Evolutionary conservation across 331 rosid genomes (phyloP), one percentile per base, ranked within the genome.

Genomic region (Rhamnella rubrinervis): DNA sequence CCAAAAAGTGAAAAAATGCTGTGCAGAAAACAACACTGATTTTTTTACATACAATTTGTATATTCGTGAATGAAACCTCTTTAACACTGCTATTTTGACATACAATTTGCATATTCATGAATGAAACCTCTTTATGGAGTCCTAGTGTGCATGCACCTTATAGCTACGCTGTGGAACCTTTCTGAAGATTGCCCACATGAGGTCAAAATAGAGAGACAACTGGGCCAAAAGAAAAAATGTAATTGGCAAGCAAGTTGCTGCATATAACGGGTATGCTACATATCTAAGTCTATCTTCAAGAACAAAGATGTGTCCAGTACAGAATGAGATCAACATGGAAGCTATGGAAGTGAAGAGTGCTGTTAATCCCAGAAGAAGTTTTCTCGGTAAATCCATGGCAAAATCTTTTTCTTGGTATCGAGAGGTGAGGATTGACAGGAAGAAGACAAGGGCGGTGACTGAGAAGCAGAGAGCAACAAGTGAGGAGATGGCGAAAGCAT

Each of bases 361-460:
- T 20, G 84, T 85, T 5, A 85, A 50, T 2, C 90, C 87, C 1
- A 71, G 23, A 53, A 82, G 74, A 47, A 82, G 85, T 26, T 75
- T 85, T 11, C 50, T 2, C 0, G 85, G 87, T 75, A 85, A 78
- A 31, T 69, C 81, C 16, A 8, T 20, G 0, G 70, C 82, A 61
- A 87, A 87, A 83, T 87, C 86, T 8, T 63, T 87, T 39, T 75
- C 77, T 17, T 74, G 79, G 47, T 77, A 80, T n/a, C 82, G 59
- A 18, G 88, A 80, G 17, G 93, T 80, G 58, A 87, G 85, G 49
- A 87, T 82, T 12, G 88, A 57, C 38, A 82, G 93, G 64, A 87
- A 87, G 84, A 84, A 80, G 7, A 87, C 71, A 20, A 87, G 77
- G 56, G 83, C 84, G 0, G 88, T 80, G 56, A 85, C 76, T 9